Evolutionary conservation across 2,329 filamentous ascomycete genomes (phyloP), one percentile per base, ranked within the genome.

Genomic region (Botrytis cinerea): DNA sequence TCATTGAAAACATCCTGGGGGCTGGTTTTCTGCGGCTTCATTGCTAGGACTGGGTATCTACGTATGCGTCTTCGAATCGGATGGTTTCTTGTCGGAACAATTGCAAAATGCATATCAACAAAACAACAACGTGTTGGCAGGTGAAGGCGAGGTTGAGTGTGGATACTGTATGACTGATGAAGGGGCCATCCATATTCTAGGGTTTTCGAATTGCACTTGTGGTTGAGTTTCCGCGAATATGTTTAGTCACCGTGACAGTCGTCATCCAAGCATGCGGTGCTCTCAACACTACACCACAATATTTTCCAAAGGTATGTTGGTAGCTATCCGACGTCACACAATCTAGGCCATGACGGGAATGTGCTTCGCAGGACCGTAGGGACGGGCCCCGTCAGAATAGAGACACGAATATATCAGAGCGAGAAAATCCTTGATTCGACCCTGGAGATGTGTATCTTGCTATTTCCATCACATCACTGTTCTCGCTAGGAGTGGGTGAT

Each of bases 311-410:
- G 51, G n/a, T 72, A 46, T 61, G 51, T 48, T 51, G 32, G 71
- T 46, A 72, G 40, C 62, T 72, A 69, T 63, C 64, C 71, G 59
- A 70, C 25, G 71, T 73, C 70, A 48, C 64, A 63, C 35, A 57
- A 10, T 38, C 10, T n/a, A 68, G 48, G 18, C n/a, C 48, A 45
- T 54, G 54, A 43, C 71, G 71, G 71, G 48, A 54, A 51, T 60
- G 28, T 73, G 66, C 71, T 73, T 62, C 22, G 22, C 66, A 67
- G 66, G 71, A 54, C 71, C 71, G 66, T 70, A 73, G 71, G 71
- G 71, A 73, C 71, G 71, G 71, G 70, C 70, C 71, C 66, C 71
- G 71, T 62, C 35, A 62, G 22, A 70, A 70, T 57, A 51, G 4
- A 57, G 25, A n/a, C 48, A 68, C 48, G 48, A 68, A 57, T 32